phyloP scores from a whole-genome alignment of 805 yeast genomes.

The Schwanniomyces occidentalis region DNA sequence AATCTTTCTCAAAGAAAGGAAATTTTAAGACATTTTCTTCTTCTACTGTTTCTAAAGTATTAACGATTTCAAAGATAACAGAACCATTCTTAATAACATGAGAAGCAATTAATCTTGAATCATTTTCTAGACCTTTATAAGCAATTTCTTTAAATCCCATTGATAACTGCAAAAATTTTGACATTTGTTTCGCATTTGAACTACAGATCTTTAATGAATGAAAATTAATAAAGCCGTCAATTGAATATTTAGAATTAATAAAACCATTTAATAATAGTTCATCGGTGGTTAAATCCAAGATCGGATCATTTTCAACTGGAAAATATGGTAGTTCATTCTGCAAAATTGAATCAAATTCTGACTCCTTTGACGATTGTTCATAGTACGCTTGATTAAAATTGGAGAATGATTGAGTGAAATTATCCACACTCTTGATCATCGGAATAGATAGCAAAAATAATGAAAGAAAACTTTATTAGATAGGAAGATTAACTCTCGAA shows the following conservation, averaged over 20 bases:
- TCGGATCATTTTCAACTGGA: constrained; percentile 18
- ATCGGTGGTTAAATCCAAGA: constrained; percentile 10
- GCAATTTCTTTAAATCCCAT: constrained; percentile 70
- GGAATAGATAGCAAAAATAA: too few relatives aligned
- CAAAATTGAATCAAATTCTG: constrained; percentile 1
- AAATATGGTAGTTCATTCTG: constrained; percentile 19
- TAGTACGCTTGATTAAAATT: too few relatives aligned
- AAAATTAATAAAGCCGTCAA: constrained; percentile 47
- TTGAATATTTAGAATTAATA: constrained; percentile 14
- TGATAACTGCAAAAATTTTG: constrained; percentile 51
- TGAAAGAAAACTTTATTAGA: too few relatives aligned
- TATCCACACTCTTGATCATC: too few relatives aligned
- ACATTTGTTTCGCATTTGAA: constrained; percentile 68
- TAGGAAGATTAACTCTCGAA: too few relatives aligned
- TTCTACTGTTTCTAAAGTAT: constrained; percentile 33
- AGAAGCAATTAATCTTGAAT: constrained; percentile 51
- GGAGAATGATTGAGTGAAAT: too few relatives aligned
- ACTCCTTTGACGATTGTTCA: too few relatives aligned
- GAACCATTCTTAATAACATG: constrained; percentile 63
- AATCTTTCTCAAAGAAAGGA: constrained; percentile 14
- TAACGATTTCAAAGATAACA: constrained; percentile 49
- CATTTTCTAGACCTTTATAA: constrained; percentile 67
- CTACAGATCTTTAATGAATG: constrained; percentile 71
- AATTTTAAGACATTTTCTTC: constrained; percentile 13
- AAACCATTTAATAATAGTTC: constrained; percentile 23